A percentile compares a stretch with the other conserved stretches of the same genome.
These are phyloP conservation scores for Arabidopsis lyrata DNA, from an alignment of 441 rosid species.

Conservation along the genomic window DNA sequence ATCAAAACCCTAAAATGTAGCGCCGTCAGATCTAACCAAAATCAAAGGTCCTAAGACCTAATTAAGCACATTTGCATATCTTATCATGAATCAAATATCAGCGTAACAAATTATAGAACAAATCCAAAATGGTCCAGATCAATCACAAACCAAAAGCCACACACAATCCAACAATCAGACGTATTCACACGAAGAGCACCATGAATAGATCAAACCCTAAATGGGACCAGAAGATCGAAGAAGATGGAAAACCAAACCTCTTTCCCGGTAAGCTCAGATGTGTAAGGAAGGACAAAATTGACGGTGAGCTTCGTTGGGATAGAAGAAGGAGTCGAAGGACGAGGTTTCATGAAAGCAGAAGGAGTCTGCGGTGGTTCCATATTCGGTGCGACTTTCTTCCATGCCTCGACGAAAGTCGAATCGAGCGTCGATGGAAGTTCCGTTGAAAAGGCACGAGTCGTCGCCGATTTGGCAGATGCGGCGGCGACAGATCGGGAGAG, in stretches of 20 bases:
- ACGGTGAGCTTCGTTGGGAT: constrained; percentile 76
- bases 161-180: constrained; percentile 16
- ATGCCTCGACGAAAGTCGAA: constrained; percentile 56
- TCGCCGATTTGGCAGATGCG: constrained; percentile 57
- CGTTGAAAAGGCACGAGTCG: constrained; percentile 58
- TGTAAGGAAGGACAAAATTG: constrained; percentile 80
- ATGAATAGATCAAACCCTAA: constrained; percentile 24
- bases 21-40: constrained; percentile 40
- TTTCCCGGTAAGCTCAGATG: constrained; percentile 68
- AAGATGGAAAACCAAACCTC: constrained; percentile 54
- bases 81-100: constrained; percentile 1
- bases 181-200: neutral
- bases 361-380: constrained; percentile 78
- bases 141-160: neutral
- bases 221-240: neutral
- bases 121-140: neutral
- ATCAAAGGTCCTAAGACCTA: constrained; percentile 23
- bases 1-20: constrained; percentile 37
- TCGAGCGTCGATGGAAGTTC: constrained; percentile 57
- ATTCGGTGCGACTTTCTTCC: constrained; percentile 72
- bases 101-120: constrained; percentile 1
- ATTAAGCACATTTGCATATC: constrained; percentile 13
- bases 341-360: constrained; percentile 62
- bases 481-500: constrained; percentile 55
- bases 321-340: constrained; percentile 60